phyloP scores from a whole-genome alignment of 768 basidiomycete species.

The Rhodosporidiobolus odoratus region DNA sequence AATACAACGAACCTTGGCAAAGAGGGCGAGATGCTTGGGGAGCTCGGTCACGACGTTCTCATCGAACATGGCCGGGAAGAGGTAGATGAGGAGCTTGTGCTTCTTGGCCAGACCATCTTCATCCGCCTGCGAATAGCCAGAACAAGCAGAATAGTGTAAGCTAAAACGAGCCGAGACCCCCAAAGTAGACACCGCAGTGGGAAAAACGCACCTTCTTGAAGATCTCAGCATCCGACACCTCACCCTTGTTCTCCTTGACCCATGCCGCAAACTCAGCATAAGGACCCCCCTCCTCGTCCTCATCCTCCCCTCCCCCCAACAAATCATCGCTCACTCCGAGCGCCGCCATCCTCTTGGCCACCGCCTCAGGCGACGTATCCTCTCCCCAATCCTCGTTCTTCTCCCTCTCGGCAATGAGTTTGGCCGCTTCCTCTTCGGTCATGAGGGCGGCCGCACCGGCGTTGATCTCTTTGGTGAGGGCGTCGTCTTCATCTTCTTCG shows the following conservation, averaged over 20 bases:
- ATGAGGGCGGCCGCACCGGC: conserved; percentile 72
- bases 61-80: conserved; percentile 79
- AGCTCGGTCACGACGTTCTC: conserved; percentile 58
- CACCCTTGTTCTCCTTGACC: conserved; percentile 55
- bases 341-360: conserved; percentile 67
- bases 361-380: conserved; percentile 85
- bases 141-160: no score
- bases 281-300: conserved; percentile 77
- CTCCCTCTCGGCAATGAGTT: conserved; percentile 54
- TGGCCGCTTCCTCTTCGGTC: conserved; percentile 42
- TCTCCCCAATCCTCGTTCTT: conserved; percentile 79
- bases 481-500: conserved; percentile 65
- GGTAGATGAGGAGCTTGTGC: conserved; percentile 75
- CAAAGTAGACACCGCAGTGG: no score
- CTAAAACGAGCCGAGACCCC: no score
- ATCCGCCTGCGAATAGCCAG: no score
- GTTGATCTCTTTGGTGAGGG: conserved; percentile 82
- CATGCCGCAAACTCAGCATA: conserved; percentile 76
- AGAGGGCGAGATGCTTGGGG: conserved; percentile 58
- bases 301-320: conserved; percentile 60
- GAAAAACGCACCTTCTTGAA: conserved; percentile 88
- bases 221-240: conserved; percentile 58
- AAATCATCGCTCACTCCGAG: conserved; percentile 54
- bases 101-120: conserved; percentile 77
- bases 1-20: conserved; percentile 62